Percentiles rank a stretch among this genome's conserved stretches.
Conservation (phyloP, 1,284 basidiomycete species). For the Neotropicomus parvogracilis region DNA sequence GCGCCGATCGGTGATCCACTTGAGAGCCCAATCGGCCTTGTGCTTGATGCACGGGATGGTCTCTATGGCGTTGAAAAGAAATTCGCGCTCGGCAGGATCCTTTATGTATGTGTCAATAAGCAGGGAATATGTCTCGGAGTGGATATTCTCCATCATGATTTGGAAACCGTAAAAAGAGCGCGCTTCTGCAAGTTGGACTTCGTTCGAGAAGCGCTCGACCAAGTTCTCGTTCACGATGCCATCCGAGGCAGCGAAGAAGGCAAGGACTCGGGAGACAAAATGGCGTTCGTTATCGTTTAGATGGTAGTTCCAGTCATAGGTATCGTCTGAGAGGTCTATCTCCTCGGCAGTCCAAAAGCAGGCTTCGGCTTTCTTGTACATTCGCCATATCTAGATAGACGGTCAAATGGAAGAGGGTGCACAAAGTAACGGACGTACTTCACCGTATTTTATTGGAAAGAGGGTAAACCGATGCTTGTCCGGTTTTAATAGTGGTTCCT, state of each 20-base stretch:
- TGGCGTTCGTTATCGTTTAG: constrained; percentile 92
- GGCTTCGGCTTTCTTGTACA: constrained; percentile 91
- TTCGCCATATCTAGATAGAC: constrained; percentile 78
- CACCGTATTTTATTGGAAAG: constrained; percentile 90
- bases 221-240: constrained; percentile 99
- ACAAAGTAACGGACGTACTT: constrained; percentile 49
- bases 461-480: constrained; percentile 84
- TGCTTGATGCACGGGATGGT: constrained; percentile 88
- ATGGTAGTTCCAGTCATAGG: constrained; percentile 89
- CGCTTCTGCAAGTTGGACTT: constrained; percentile 93
- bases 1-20: constrained; percentile 83
- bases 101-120: constrained; percentile 98
- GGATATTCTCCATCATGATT: constrained; percentile 99
- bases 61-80: constrained; percentile 92
- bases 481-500: constrained; percentile 81
- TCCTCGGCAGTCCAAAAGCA: constrained; percentile 99
- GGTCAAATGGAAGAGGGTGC: constrained; percentile 1
- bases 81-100: constrained; percentile 77
- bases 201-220: constrained; percentile 90
- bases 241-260: constrained; percentile 96
- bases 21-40: constrained; percentile 92
- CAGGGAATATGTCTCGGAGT: constrained; percentile 96
- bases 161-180: constrained; percentile 99
- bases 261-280: constrained; percentile 94
- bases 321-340: constrained; percentile 93